Conservation (phyloP, 176 grass and related monocot species). For the Triticum urartu region DNA sequence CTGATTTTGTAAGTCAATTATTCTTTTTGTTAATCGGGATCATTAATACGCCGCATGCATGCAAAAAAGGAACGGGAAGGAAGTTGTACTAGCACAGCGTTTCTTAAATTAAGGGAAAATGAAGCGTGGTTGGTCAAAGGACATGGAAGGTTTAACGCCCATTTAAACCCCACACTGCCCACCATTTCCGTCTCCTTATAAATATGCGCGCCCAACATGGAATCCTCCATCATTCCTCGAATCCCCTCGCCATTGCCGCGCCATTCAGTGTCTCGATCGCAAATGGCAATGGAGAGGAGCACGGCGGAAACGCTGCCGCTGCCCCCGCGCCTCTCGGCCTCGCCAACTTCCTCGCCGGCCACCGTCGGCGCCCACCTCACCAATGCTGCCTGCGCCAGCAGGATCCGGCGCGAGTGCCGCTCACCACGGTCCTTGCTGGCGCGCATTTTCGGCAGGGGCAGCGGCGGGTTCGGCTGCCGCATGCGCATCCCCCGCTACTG, state of each 20-base stretch:
- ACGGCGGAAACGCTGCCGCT: neutral
- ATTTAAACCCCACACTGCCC: neutral
- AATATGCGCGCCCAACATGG: neutral
- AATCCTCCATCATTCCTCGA: neutral
- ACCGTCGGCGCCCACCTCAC: constrained; percentile 31
- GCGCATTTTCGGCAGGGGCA: constrained; percentile 38
- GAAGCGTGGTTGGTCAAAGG: neutral
- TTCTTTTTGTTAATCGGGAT: too few relatives aligned
- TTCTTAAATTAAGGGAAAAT: neutral
- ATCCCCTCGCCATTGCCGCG: neutral
- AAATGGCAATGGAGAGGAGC: constrained; percentile 21
- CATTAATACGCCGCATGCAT: too few relatives aligned
- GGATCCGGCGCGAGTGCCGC: neutral
- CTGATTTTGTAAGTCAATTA: too few relatives aligned
- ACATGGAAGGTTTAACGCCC: neutral
- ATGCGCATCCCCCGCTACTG: constrained; percentile 31
- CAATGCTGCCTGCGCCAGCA: neutral
- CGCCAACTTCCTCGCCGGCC: neutral
- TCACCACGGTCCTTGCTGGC: constrained; percentile 44
- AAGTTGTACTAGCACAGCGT: neutral
- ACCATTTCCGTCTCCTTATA: neutral
- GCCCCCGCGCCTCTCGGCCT: neutral
- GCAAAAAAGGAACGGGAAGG: too few relatives aligned
- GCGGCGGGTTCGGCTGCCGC: constrained; percentile 37
- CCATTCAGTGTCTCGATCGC: neutral